A percentile compares a stretch with the other conserved stretches of the same genome.
Conservation (phyloP, 2,329 filamentous ascomycete genomes). For the Fusarium guadeloupense region DNA sequence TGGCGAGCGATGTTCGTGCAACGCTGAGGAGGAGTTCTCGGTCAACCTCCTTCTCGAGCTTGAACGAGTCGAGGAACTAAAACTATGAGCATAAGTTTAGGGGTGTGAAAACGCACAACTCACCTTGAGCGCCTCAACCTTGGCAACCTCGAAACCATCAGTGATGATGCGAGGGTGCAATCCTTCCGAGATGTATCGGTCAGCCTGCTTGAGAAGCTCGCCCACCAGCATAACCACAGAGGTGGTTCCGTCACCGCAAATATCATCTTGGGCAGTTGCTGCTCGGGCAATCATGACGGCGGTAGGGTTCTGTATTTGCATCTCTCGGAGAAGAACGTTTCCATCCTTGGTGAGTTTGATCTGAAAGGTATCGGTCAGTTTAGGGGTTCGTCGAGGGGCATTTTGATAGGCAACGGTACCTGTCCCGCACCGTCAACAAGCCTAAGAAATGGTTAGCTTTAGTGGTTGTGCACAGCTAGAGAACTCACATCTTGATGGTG, state of each 20-base stretch:
- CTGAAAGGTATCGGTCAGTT: conserved; percentile 56
- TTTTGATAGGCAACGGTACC: conserved; percentile 55
- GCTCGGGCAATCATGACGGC: conserved; percentile 85
- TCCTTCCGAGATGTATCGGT: conserved; percentile 96
- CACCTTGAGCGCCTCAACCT: conserved; percentile 89
- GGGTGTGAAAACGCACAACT: conserved; percentile 7
- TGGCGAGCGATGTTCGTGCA: conserved; percentile 91
- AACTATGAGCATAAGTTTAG: conserved; percentile 13
- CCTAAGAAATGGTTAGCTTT: conserved; percentile 54
- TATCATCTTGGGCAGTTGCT: conserved; percentile 97
- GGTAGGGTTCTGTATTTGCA: conserved; percentile 98
- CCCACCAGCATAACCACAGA: conserved; percentile 95
- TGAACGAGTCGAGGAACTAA: conserved; percentile 93
- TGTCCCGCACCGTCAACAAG: conserved; percentile 75
- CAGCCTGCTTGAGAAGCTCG: conserved; percentile 96
- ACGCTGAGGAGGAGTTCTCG: conserved; percentile 93
- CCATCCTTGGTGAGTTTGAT: conserved; percentile 99
- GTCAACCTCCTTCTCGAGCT: conserved; percentile 87
- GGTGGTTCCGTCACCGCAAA: conserved; percentile 96
- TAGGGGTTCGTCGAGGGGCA: conserved; percentile 43
- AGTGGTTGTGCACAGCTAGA: not conserved
- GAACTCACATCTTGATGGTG: conserved; percentile 88
- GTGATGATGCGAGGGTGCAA: conserved; percentile 96
- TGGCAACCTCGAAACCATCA: conserved; percentile 96
- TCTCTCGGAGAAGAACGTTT: conserved; percentile 81